Evolutionary conservation across 257 asterid genomes (phyloP), one percentile per base, ranked within the genome.

Genomic region (Jacaranda copaia): DNA sequence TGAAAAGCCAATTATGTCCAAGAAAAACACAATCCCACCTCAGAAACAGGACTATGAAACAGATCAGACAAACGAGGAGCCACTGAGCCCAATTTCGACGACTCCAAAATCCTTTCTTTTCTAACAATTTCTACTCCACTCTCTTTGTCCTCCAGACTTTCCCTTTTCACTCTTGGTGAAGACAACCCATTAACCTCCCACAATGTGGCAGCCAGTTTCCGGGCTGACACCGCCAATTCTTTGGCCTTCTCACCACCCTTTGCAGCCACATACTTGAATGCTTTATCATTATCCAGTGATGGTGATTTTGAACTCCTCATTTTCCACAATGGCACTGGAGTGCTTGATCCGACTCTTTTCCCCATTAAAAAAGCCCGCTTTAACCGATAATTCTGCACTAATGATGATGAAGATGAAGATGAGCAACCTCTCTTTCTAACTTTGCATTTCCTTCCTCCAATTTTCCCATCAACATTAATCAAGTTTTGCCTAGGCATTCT

Each of bases 361-460:
- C 95, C 94, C 60, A 91, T 95, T 74, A 89, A 81, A 76, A 92
- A 81, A 10, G 95, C 94, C 7, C 96, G 86, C 84, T 94, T 94
- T 76, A 91, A 80, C 38, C 96, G 82, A 68, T 84, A 87, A 73
- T 83, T 89, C 63, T 83, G 89, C 76, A 82, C 87, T 62, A 94
- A 79, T 38, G 98, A 89, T 9, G 98, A 89, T 0, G 98, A 89
- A 11, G 98, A 89, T 3, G 97, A 88, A 10, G 97, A 87, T 5
- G 97, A 90, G 75, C 87, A 87, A 2, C 92, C 90, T 65, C 99
- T 91, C 86, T 94, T 94, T 49, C 99, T 94, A 79, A 92, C 95
- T 82, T 83, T 91, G 90, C 91, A 83, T 57, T 87, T 87, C 82
- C 84, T 85, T 43, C 86, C 94, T 14, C 89, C 90, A 70, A 80